Evolutionary conservation across 805 yeast species (phyloP), one percentile per base, ranked within the genome.

Genomic region (Metschnikowia baotianmanensis): DNA sequence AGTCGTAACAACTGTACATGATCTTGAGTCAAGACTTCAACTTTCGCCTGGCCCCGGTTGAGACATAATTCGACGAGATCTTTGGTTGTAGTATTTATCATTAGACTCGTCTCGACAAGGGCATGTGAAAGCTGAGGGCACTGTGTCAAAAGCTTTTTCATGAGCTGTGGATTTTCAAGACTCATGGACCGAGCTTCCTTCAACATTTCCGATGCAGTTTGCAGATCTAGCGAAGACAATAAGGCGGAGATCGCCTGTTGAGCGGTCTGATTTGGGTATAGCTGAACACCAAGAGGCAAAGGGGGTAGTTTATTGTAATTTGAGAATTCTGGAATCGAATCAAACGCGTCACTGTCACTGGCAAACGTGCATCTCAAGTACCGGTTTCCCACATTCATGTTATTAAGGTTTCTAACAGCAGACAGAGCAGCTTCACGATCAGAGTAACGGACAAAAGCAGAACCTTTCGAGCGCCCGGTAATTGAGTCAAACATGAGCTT

Each of bases 401-500:
- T 84, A 61, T 86, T 86, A 48, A 91, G 67, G 63, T 91, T 91
- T 47, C 97, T 70, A 20, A 89, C 95, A 0, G 98, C 97, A 15
- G 91, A 81, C 2, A 86, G 80, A 5, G 96, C 96, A 0, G 96
- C 85, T 52, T 86, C 96, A 10, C 77, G 67, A 59, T 91, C 95
- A 35, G 74, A 76, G 59, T 85, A 91, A 53, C 85, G 90, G 13
- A 91, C 83, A 54, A 86, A 86, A 4, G 96, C 96, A 56, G 81
- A 86, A 2, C 97, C 97, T 61, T 84, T 88, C 7, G 96, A 86
- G 56, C 81, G 82, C 2, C 97, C 97, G 0, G 96, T 89, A 40
- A 81, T 82, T 31, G 86, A 82, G 59, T 91, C 97, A 58, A 90
- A 87, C 60, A 87, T 74, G 56, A 91, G 73, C 57, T 83, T 82